These are phyloP conservation scores for Seminavis robusta DNA, from an alignment of 108 stramenopile genomes.

Conservation along the genomic window DNA sequence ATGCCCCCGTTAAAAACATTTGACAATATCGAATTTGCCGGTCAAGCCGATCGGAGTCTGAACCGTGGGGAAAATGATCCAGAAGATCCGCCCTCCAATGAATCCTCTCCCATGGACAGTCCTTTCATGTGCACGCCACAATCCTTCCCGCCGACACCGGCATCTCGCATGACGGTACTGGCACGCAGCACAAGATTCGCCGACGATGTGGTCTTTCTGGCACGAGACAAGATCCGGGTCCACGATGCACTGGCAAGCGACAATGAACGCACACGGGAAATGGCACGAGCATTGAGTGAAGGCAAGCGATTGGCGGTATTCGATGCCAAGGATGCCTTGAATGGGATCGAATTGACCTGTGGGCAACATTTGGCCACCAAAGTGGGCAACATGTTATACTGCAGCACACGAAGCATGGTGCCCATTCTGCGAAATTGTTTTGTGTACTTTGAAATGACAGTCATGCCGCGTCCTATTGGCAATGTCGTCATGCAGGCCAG, in stretches of 20 bases:
- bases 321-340: constrained; percentile 69
- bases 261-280: constrained; percentile 80
- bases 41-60: not conserved
- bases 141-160: constrained; percentile 93
- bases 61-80: constrained; percentile 16
- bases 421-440: constrained; percentile 90
- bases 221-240: constrained; percentile 90
- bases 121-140: constrained; percentile 96
- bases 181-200: constrained; percentile 79
- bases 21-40: not conserved
- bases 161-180: constrained; percentile 82
- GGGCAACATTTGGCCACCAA: constrained; percentile 89
- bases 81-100: constrained; percentile 38
- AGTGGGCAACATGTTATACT: constrained; percentile 84
- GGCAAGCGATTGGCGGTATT: constrained; percentile 87
- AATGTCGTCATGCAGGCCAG: constrained; percentile 24
- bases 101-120: constrained; percentile 41
- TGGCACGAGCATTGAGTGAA: constrained; percentile 77
- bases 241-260: constrained; percentile 67
- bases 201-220: constrained; percentile 93
- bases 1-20: constrained; percentile 24
- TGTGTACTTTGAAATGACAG: constrained; percentile 94
- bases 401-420: constrained; percentile 82
- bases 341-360: constrained; percentile 76
- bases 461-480: constrained; percentile 41